These are phyloP conservation scores for Melastoma candidum DNA, from an alignment of 441 rosid genomes.

Conservation along the genomic window DNA sequence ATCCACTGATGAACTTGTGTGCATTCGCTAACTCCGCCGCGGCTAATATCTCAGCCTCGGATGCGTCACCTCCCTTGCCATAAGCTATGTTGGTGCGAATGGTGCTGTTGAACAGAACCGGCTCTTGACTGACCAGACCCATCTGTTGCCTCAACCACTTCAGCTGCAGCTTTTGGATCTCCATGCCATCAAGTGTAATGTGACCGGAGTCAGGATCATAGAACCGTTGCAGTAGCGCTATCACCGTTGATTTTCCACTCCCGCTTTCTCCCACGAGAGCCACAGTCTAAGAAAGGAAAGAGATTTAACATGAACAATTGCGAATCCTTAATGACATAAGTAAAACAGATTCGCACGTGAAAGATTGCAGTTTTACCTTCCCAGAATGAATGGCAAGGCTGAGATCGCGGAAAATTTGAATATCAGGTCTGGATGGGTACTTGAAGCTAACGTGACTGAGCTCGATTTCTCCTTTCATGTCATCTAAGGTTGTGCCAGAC, in stretches of 20 bases:
- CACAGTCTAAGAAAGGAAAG: constrained; percentile 8
- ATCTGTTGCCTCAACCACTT: constrained; percentile 17
- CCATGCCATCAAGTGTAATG: constrained; percentile 9
- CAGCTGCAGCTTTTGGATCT: constrained; percentile 9
- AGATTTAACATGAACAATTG: neutral
- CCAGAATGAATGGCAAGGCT: constrained; percentile 15
- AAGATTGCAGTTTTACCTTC: constrained; percentile 8
- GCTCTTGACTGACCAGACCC: constrained; percentile 19
- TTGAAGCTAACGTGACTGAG: constrained; percentile 12
- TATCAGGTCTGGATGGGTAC: constrained; percentile 13
- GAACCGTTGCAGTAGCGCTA: constrained; percentile 11
- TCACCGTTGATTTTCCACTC: constrained; percentile 13
- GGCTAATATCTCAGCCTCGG: constrained; percentile 10
- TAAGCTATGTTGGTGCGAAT: constrained; percentile 16
- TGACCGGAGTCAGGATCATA: constrained; percentile 13
- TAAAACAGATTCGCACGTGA: neutral
- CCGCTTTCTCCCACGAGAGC: constrained; percentile 18
- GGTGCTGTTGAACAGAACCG: constrained; percentile 13
- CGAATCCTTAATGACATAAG: no score
- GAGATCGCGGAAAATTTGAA: constrained; percentile 16
- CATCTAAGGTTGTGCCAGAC: constrained; percentile 8
- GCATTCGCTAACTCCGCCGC: constrained; percentile 15
- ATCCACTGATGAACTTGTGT: constrained; percentile 13
- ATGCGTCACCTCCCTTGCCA: constrained; percentile 11
- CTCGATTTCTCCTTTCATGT: constrained; percentile 13